Conservation (phyloP, 345 rosid genomes). For the Salix caprea region DNA sequence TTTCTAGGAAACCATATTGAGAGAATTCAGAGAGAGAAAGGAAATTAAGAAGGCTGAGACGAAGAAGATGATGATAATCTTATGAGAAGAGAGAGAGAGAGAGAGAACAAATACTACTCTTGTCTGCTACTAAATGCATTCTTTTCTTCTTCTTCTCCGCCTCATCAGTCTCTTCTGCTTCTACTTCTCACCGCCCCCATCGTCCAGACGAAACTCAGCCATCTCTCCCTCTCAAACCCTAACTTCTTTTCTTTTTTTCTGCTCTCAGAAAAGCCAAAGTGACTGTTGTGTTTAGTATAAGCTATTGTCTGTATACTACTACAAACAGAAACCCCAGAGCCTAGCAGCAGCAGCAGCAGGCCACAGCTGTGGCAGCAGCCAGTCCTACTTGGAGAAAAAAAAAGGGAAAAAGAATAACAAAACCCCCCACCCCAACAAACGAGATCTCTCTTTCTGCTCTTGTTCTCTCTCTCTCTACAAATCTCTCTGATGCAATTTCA, state of each 20-base stretch:
- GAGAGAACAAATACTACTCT: neutral
- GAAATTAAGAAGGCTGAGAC: neutral
- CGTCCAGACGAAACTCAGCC: slow-evolving; percentile 8
- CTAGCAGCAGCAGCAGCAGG: slow-evolving; percentile 20
- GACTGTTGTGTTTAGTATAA: slow-evolving; percentile 29
- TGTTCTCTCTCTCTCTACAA: slow-evolving; percentile 8
- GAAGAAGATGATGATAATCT: slow-evolving; percentile 1
- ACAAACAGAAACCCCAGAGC: slow-evolving; percentile 6
- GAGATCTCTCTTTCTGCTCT: slow-evolving; percentile 23
- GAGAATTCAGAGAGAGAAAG: neutral
- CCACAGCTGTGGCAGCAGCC: slow-evolving; percentile 15
- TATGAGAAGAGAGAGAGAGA: neutral
- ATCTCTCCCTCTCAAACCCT: slow-evolving; percentile 28
- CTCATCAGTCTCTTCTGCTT: neutral
- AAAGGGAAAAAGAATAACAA: neutral
- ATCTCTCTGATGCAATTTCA: slow-evolving; percentile 28
- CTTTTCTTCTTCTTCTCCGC: neutral
- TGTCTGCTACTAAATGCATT: neutral
- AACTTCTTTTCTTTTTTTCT: neutral
- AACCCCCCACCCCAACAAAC: slow-evolving; percentile 22
- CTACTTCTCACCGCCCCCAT: neutral
- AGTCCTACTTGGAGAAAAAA: neutral
- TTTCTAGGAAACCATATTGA: slow-evolving; percentile 18
- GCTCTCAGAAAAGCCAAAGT: slow-evolving; percentile 35
- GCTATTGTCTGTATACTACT: neutral